Evolutionary conservation across 331 rosid genomes (phyloP), one percentile per base, ranked within the genome.

Genomic region (Acacia pycnantha): DNA sequence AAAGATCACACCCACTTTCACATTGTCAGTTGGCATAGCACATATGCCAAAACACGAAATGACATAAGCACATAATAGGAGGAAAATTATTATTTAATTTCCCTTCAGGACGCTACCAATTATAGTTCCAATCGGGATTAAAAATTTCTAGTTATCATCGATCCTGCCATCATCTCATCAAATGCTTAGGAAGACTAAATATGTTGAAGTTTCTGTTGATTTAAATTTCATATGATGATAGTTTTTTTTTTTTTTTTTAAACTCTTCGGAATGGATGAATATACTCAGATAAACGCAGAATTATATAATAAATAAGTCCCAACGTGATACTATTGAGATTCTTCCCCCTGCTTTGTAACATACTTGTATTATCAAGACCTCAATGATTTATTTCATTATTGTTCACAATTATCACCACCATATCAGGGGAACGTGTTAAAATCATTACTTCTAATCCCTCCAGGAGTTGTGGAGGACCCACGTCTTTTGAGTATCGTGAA

Each of bases 11-110:
- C 73, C 29, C 77, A 44, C 40, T 68, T 81, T 77, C 47, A 80
- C 73, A 77, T 77, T 50, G 65, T 27, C 40, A 78, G 74, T 77
- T 50, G 71, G 37, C 40, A 78, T 54, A 56, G 22, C 24, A 24
- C 75, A 86, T 59, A 24, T 14, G 44, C 70, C 50, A 48, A 59
- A 81, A 66, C 78, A 77, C 51, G n/a, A 70, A 86, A 71, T 44
- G 65, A n/a, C 75, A 41, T 51, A 50, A 68, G 59, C 33, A 70
- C 69, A 19, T 14, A 61, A 47, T 6, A 26, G 37, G 40, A 13
- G 68, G 40, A 27, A 33, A 26, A 12, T 29, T 44, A 44, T 70
- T 6, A 29, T 71, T 67, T 59, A 58, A 78, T 48, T 74, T 0
- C 22, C 66, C 68, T 62, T 26, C 62, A 68, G 31, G 27, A 48